phyloP scores from a whole-genome alignment of 371 early-diverging fungal genomes.

The Rhizopus arrhizus region DNA sequence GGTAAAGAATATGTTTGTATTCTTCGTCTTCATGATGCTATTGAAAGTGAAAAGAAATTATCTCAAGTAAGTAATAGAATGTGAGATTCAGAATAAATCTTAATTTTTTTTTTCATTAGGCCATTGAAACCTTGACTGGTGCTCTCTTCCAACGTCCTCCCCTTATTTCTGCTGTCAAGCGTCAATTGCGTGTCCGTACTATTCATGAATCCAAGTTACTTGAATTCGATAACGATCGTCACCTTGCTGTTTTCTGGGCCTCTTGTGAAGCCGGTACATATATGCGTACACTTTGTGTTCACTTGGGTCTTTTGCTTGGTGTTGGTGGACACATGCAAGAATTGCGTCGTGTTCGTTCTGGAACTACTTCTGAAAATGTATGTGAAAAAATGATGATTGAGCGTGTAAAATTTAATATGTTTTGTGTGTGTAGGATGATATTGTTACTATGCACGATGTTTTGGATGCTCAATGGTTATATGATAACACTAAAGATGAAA shows the following conservation, averaged over 20 bases:
- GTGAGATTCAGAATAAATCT: background rate
- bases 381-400: slow-evolving; percentile 15
- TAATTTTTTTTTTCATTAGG: slow-evolving; percentile 39
- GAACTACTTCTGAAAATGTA: slow-evolving; percentile 87
- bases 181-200: slow-evolving; percentile 99
- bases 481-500: slow-evolving; percentile 94
- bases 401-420: background rate
- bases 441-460: slow-evolving; percentile 99
- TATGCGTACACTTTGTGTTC: slow-evolving; percentile 99
- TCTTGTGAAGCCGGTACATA: slow-evolving; percentile 99
- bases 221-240: slow-evolving; percentile 96
- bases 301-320: slow-evolving; percentile 96
- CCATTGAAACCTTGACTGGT: slow-evolving; percentile 95
- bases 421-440: slow-evolving; percentile 65
- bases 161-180: slow-evolving; percentile 99
- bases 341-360: slow-evolving; percentile 98
- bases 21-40: slow-evolving; percentile 92
- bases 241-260: slow-evolving; percentile 97
- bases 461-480: slow-evolving; percentile 98
- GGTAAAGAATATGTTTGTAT: slow-evolving; percentile 99
- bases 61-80: slow-evolving; percentile 50
- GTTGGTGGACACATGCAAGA: slow-evolving; percentile 99
- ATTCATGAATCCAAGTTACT: slow-evolving; percentile 95
- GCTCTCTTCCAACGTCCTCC: slow-evolving; percentile 99
- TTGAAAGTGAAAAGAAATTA: slow-evolving; percentile 88